Evolutionary conservation across 164 flowering plant species (phyloP), one percentile per base, ranked within the genome.

Genomic region (Cinnamomum micranthum): DNA sequence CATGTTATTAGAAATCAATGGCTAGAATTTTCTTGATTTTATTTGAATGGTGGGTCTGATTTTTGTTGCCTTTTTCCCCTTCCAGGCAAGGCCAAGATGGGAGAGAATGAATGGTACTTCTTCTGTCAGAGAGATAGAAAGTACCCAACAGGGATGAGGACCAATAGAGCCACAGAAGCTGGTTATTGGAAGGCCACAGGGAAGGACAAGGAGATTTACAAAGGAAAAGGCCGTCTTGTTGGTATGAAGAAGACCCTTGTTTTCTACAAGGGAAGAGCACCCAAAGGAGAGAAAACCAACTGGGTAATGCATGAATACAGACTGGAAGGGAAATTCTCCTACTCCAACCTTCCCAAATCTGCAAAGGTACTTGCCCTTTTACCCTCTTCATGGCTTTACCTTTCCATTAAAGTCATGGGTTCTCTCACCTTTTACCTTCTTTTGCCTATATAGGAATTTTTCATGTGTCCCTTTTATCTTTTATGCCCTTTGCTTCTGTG

Each of bases 181-280:
- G 91, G 91, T 5, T 88, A 87, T 65, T 88, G 91, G 91, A 88
- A 88, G 81, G 91, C 89, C 3, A 88, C 91, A 2, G 91, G 91
- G 11, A 88, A 88, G 67, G 91, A 88, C 69, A 87, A 80, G 65
- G 91, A 88, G 84, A 84, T 88, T 35, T 86, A 75, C 80, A 80
- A 73, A n/a, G 88, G 82, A 4, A 86, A 84, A 69, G 78, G 73
- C 1, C 69, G 77, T 50, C 85, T 87, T 15, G 86, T 87, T 62
- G 91, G 91, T 59, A 88, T 88, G 91, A 88, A 87, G 80, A 88
- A 88, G 78, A 88, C 91, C 13, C 84, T 88, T n/a, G 89, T 88
- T 55, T 88, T 88, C 81, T 88, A 88, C 74, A 81, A 59, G 74
- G 91, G 91, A 22, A 83, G 91, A 80, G 91, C 91, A 23, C 91